These are phyloP conservation scores for Lactarius evosmus DNA, from an alignment of 768 basidiomycete genomes.

Conservation along the genomic window DNA sequence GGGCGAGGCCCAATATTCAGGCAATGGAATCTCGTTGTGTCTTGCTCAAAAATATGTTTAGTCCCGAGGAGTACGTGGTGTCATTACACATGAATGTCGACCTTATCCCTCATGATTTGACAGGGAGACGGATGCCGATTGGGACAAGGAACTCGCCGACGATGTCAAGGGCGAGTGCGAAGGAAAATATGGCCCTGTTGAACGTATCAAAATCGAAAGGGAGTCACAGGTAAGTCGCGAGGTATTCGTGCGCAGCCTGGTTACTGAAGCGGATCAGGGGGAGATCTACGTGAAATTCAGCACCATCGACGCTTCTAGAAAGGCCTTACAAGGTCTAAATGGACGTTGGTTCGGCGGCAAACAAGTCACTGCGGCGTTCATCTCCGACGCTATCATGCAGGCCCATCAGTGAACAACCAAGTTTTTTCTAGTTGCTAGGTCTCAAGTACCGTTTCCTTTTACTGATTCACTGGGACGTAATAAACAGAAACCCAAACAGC, in stretches of 20 bases:
- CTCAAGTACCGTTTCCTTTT: slow-evolving; percentile 20
- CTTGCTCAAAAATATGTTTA: slow-evolving; percentile 92
- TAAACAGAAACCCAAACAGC: slow-evolving; percentile 23
- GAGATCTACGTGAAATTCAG: slow-evolving; percentile 97
- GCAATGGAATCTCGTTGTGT: slow-evolving; percentile 88
- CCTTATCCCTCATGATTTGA: slow-evolving; percentile 9
- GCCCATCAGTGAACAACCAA: slow-evolving; percentile 65
- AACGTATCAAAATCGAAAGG: slow-evolving; percentile 88
- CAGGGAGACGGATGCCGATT: slow-evolving; percentile 93
- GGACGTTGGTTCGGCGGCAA: slow-evolving; percentile 97
- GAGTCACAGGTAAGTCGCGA: slow-evolving; percentile 75
- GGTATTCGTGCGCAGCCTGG: background rate
- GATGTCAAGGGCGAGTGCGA: slow-evolving; percentile 96
- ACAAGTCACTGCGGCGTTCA: slow-evolving; percentile 82
- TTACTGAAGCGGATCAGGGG: slow-evolving; percentile 50
- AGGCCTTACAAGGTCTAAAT: slow-evolving; percentile 85
- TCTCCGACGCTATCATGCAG: slow-evolving; percentile 92
- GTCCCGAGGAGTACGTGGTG: slow-evolving; percentile 83
- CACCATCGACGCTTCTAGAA: slow-evolving; percentile 71
- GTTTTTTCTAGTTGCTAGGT: slow-evolving; percentile 22
- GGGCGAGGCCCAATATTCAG: slow-evolving; percentile 74
- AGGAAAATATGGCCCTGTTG: slow-evolving; percentile 82
- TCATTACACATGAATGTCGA: background rate
- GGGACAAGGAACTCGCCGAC: slow-evolving; percentile 94
- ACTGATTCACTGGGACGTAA: slow-evolving; percentile 28